Evolutionary conservation across 768 basidiomycete genomes (phyloP), one percentile per base, ranked within the genome.

Genomic region (Hydnomerulius pinastri): DNA sequence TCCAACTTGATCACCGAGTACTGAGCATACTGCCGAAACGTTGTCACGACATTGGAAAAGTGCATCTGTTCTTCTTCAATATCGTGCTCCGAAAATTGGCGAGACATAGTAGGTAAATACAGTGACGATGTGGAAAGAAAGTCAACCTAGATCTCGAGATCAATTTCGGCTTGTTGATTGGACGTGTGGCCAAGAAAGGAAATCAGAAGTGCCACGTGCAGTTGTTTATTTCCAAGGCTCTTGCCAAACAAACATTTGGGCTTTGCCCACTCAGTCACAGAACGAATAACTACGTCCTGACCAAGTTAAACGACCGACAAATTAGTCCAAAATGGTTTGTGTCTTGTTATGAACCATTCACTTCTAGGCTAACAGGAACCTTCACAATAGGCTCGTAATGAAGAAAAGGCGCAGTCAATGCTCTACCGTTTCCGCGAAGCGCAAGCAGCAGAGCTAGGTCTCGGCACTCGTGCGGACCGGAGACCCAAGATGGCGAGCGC

Each of bases 401-500:
- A 94, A 69, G 96, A 98, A 71, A 99, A 98, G 69, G 92, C 94
- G 1, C 94, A 96, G 71, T 92, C 89, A 15, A 93, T 92, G 89
- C 78, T 92, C 25, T 92, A 92, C 67, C 90, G 93, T 51, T 98
- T 99, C 73, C 88, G 96, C 47, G 94, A 98, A 73, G 90, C 92
- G 38, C 96, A 99, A 66, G 94, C 92, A 0, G 89, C 90, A 28
- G 95, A 98, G 75, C 86, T 98, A 59, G 95, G 96, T 30, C 81
- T 99, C 20, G 88, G 89, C 28, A 87, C 89, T 13, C 82, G 90
- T 39, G 77, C 73, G 9, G 95, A 95, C 69, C 82, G 85, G n/a
- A 77, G 95, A 32, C 96, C 94, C 37, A 80, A 89, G 46, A 91
- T 98, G 87, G 94, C 96, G 10, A 88, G 87, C 57, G 80, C 85